These are phyloP conservation scores for Pholiota conissans DNA, from an alignment of 768 basidiomycete species.

Conservation along the genomic window DNA sequence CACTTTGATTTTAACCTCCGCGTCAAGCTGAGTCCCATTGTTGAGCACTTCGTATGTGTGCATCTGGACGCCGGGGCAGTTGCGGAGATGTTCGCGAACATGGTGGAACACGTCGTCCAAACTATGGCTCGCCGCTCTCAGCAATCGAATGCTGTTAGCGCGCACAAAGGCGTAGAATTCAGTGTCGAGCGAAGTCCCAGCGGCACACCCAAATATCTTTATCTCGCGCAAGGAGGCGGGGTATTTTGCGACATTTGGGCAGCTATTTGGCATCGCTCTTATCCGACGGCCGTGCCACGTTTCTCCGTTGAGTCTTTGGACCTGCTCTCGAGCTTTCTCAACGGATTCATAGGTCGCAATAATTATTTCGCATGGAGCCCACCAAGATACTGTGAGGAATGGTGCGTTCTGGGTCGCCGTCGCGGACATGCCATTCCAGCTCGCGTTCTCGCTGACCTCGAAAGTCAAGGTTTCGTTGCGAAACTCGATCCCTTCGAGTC, in stretches of 20 bases:
- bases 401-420: slow-evolving; percentile 30
- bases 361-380: slow-evolving; percentile 41
- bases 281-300: slow-evolving; percentile 42
- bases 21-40: slow-evolving; percentile 8
- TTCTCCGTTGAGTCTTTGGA: slow-evolving; percentile 33
- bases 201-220: slow-evolving; percentile 43
- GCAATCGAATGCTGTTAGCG: slow-evolving; percentile 11
- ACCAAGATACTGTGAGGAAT: slow-evolving; percentile 52
- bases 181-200: slow-evolving; percentile 23
- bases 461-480: slow-evolving; percentile 41
- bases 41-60: slow-evolving; percentile 15
- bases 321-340: slow-evolving; percentile 33
- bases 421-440: slow-evolving; percentile 43
- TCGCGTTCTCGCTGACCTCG: slow-evolving; percentile 39
- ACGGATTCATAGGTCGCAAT: slow-evolving; percentile 41
- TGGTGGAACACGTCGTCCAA: slow-evolving; percentile 4
- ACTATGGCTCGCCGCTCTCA: slow-evolving; percentile 10
- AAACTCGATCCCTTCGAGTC: slow-evolving; percentile 51
- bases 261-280: slow-evolving; percentile 43
- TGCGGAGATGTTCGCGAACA: slow-evolving; percentile 6
- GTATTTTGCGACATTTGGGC: slow-evolving; percentile 23
- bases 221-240: slow-evolving; percentile 29
- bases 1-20: slow-evolving; percentile 32
- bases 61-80: slow-evolving; percentile 14
- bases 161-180: slow-evolving; percentile 28